Conservation (phyloP, 305 asterid species). For the Fraxinus albicans region DNA sequence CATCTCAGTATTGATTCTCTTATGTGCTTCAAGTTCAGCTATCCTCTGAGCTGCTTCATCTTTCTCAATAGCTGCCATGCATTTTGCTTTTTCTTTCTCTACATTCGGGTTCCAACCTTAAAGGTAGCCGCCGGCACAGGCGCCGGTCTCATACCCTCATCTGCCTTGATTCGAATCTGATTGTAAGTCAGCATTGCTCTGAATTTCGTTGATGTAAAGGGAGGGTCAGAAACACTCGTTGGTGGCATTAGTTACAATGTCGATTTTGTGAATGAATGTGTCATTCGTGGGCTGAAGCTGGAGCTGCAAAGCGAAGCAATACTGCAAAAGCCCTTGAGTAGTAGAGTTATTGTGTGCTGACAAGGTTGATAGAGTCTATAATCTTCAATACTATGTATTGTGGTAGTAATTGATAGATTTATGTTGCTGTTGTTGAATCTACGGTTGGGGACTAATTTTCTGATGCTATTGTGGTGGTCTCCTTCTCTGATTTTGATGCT, state of each 20-base stretch:
- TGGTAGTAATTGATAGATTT: background rate
- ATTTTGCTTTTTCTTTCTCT: slow-evolving; percentile 67
- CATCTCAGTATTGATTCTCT: slow-evolving; percentile 64
- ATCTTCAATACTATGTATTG: background rate
- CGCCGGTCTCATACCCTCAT: no score
- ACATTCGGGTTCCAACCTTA: no score
- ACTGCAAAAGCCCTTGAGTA: background rate
- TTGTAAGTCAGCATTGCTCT: background rate
- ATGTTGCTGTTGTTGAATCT: no score
- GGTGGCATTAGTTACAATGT: slow-evolving; percentile 19
- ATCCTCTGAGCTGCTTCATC: slow-evolving; percentile 85
- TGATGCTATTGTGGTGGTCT: no score
- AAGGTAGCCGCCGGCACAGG: no score
- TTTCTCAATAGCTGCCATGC: slow-evolving; percentile 76
- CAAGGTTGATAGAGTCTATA: background rate
- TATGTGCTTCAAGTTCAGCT: slow-evolving; percentile 80
- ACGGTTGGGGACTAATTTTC: no score
- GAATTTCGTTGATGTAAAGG: background rate
- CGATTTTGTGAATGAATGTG: slow-evolving; percentile 21
- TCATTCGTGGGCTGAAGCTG: background rate
- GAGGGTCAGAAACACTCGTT: slow-evolving; percentile 13
- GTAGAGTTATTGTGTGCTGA: background rate
- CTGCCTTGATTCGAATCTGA: no score
- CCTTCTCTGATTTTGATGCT: no score
- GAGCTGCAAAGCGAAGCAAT: slow-evolving; percentile 14